phyloP scores from a whole-genome alignment of 75 land plant genomes.

The Isoetes taiwanensis region DNA sequence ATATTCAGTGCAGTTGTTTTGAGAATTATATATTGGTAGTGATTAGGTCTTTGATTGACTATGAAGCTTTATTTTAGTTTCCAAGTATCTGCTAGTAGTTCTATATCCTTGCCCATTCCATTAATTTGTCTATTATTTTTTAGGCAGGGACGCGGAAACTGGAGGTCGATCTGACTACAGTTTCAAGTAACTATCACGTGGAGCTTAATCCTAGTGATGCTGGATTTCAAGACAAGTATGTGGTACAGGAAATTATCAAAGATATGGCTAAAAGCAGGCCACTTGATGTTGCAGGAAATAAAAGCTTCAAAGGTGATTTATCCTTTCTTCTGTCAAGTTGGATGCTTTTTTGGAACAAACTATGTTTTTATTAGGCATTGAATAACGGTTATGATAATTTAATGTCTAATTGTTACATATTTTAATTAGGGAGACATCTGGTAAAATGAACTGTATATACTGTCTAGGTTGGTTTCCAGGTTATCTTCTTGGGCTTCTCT shows the following conservation, averaged over 20 bases:
- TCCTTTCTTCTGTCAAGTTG: neutral
- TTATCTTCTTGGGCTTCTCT: too few relatives aligned
- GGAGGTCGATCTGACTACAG: constrained; percentile 76
- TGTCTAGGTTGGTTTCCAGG: too few relatives aligned
- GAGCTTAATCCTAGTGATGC: constrained; percentile 95
- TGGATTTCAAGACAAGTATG: constrained; percentile 91
- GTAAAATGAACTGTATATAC: too few relatives aligned
- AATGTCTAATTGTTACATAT: too few relatives aligned
- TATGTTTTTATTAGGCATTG: too few relatives aligned
- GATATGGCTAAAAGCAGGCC: constrained; percentile 94
- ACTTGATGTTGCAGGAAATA: constrained; percentile 73
- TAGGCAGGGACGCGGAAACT: constrained; percentile 82
- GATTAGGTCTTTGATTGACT: neutral
- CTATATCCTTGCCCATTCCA: too few relatives aligned
- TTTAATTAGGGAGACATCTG: too few relatives aligned
- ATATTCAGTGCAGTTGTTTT: too few relatives aligned
- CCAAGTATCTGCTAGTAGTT: neutral
- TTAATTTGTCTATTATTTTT: neutral
- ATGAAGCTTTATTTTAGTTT: neutral
- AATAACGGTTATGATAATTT: too few relatives aligned
- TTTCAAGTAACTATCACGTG: constrained; percentile 83
- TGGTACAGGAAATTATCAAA: constrained; percentile 89
- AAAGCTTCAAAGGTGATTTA: constrained; percentile 65
- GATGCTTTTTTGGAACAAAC: too few relatives aligned
- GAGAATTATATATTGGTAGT: too few relatives aligned